Conservation (phyloP, 768 basidiomycete genomes). For the Agaricus sinodeliciosus region DNA sequence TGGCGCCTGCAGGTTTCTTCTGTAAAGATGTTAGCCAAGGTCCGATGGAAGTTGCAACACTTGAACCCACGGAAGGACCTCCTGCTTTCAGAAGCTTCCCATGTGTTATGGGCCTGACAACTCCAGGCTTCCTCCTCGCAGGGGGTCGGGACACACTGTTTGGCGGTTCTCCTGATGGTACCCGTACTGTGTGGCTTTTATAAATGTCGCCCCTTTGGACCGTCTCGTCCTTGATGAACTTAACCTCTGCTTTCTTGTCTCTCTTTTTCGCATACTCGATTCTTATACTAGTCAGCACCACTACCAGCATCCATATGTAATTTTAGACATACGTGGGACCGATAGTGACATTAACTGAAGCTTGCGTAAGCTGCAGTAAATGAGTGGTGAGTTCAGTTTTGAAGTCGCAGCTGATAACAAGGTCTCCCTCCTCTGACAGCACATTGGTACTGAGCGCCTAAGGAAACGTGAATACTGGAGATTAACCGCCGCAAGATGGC, state of each 20-base stretch:
- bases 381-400: constrained; percentile 91
- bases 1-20: constrained; percentile 38
- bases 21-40: constrained; percentile 6
- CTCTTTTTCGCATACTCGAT: constrained; percentile 95
- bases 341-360: constrained; percentile 64
- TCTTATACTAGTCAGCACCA: constrained; percentile 28
- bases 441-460: constrained; percentile 71
- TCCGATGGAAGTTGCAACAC: not conserved
- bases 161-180: constrained; percentile 83
- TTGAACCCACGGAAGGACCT: constrained; percentile 57
- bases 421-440: constrained; percentile 88
- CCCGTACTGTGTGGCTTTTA: constrained; percentile 89
- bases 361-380: constrained; percentile 75
- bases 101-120: constrained; percentile 77
- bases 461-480: not conserved
- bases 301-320: not conserved
- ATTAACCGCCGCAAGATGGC: not conserved
- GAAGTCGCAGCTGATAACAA: constrained; percentile 84
- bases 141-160: constrained; percentile 77
- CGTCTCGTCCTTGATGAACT: constrained; percentile 85
- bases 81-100: constrained; percentile 76
- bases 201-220: constrained; percentile 74
- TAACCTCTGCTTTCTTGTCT: constrained; percentile 86
- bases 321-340: constrained; percentile 61
- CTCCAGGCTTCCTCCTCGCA: constrained; percentile 83